Percentiles rank a stretch among this genome's conserved stretches.
These are phyloP conservation scores for Neonectria neomacrospora DNA, from an alignment of 2,329 filamentous ascomycete species.

Conservation along the genomic window DNA sequence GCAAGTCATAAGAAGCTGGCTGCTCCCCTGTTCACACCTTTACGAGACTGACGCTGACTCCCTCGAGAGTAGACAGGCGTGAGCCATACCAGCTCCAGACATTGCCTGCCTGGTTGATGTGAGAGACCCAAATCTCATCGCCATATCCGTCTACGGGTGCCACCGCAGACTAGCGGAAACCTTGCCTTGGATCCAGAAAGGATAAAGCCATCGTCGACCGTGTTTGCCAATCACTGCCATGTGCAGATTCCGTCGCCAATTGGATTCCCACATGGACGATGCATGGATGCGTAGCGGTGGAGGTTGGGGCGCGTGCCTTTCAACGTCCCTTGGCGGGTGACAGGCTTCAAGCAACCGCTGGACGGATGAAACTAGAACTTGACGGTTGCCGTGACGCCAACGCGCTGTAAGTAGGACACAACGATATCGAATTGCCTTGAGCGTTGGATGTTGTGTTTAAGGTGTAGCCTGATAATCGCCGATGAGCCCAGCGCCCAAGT, in stretches of 20 bases:
- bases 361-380: not conserved
- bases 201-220: conserved; percentile 5
- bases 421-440: not conserved
- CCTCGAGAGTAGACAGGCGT: not conserved
- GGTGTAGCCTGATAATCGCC: not conserved
- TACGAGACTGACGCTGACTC: not conserved
- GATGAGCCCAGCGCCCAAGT: not conserved
- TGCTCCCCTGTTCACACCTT: not conserved
- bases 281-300: not conserved
- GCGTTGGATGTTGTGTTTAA: not conserved
- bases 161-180: conserved; percentile 3
- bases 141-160: not conserved
- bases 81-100: not conserved
- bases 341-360: not conserved
- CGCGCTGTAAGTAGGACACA: not conserved
- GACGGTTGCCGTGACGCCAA: not conserved
- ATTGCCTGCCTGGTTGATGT: not conserved
- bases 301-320: not conserved
- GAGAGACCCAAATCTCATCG: not conserved
- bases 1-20: not conserved
- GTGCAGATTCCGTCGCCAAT: no score
- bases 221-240: not conserved
- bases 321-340: not conserved
- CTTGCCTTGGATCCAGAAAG: not conserved
- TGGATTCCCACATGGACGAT: not conserved